phyloP scores from a whole-genome alignment of 2,329 filamentous ascomycete species.

The Nakataea oryzae region DNA sequence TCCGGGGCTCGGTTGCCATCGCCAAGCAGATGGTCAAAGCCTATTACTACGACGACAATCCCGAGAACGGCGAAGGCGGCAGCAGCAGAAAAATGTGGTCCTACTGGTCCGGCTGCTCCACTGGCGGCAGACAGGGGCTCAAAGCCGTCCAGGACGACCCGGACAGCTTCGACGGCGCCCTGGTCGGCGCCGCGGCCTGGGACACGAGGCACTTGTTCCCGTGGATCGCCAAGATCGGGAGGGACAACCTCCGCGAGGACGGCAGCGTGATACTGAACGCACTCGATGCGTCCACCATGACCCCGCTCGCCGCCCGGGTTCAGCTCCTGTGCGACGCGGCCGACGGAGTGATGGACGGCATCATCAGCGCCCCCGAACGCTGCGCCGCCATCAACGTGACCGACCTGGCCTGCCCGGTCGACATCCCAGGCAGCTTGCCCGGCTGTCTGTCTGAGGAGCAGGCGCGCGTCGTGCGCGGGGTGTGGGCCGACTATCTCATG shows the following conservation, averaged over 20 bases:
- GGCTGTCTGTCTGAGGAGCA: constrained; percentile 8
- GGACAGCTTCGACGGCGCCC: constrained; percentile 44
- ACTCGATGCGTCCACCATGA: neutral
- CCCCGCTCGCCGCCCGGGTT: constrained; percentile 23
- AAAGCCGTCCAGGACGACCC: constrained; percentile 41
- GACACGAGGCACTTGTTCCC: constrained; percentile 27
- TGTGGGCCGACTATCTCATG: constrained; percentile 7
- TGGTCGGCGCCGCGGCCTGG: constrained; percentile 35
- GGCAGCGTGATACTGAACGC: constrained; percentile 28
- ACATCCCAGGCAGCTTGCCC: constrained; percentile 16
- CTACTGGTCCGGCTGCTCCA: constrained; percentile 48
- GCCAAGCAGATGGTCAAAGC: constrained; percentile 34
- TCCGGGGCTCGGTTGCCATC: constrained; percentile 10
- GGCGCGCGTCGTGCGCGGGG: constrained; percentile 3
- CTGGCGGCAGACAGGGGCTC: constrained; percentile 47
- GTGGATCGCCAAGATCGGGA: constrained; percentile 26
- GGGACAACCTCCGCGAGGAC: constrained; percentile 35
- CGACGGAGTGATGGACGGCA: constrained; percentile 35
- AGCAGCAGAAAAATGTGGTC: constrained; percentile 26
- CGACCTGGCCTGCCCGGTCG: constrained; percentile 23
- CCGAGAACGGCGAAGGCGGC: constrained; percentile 5
- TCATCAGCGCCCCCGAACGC: constrained; percentile 30
- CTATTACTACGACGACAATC: constrained; percentile 32
- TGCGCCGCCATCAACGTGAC: constrained; percentile 29
- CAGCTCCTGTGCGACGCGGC: constrained; percentile 34